These are phyloP conservation scores for Dothistroma septosporum DNA, from an alignment of 2,329 filamentous ascomycete genomes.

Conservation along the genomic window DNA sequence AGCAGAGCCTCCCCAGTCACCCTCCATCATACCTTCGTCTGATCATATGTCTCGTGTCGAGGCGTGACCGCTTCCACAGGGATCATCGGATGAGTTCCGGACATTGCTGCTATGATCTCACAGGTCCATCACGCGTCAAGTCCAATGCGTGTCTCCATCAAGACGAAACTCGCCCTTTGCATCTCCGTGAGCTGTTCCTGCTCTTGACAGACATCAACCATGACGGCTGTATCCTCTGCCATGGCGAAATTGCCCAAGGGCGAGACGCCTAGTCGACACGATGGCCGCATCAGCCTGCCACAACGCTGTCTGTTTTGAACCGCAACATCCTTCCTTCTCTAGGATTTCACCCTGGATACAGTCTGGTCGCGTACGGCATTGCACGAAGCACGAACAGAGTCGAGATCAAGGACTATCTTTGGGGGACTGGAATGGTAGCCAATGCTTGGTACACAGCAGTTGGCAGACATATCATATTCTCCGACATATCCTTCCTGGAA, in stretches of 20 bases:
- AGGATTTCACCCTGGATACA: constrained; percentile 50
- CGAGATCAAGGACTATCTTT: constrained; percentile 59
- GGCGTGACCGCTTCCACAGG: background rate
- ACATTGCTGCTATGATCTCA: constrained; percentile 3
- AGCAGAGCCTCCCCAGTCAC: background rate
- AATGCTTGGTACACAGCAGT: constrained; percentile 61
- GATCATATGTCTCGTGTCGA: background rate
- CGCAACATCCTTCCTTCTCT: constrained; percentile 54
- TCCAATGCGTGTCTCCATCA: background rate
- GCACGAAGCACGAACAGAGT: constrained; percentile 52
- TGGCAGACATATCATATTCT: constrained; percentile 47
- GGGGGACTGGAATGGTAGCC: constrained; percentile 37
- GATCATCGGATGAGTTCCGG: background rate
- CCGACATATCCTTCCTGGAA: constrained; percentile 44
- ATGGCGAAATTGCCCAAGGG: constrained; percentile 1
- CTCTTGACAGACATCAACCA: background rate
- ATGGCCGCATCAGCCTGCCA: constrained; percentile 1
- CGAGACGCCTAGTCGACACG: background rate
- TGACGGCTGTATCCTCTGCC: constrained; percentile 1
- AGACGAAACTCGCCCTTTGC: background rate
- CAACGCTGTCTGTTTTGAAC: constrained; percentile 49
- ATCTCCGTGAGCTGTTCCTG: background rate
- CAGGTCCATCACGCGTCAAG: constrained; percentile 1
- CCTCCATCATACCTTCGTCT: background rate
- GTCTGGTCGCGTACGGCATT: constrained; percentile 50